phyloP scores from a whole-genome alignment of 2,329 filamentous ascomycete genomes.

The Sporothrix sp. region DNA sequence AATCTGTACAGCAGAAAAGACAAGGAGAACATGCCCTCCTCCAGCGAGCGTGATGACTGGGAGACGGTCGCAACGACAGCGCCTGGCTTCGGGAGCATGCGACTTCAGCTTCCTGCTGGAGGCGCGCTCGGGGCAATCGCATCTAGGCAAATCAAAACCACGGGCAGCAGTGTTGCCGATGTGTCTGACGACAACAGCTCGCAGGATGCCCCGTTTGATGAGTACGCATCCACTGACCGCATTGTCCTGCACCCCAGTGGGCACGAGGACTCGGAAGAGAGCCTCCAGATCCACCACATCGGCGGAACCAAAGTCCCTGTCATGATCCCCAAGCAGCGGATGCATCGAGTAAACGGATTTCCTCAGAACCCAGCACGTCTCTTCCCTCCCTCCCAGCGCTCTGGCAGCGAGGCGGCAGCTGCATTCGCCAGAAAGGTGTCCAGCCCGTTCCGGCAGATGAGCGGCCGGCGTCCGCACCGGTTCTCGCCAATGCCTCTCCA shows the following conservation, averaged over 20 bases:
- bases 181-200: conserved; percentile 29
- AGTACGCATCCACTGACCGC: conserved; percentile 21
- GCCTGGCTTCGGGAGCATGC: conserved; percentile 21
- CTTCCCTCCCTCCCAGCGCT: conserved; percentile 7
- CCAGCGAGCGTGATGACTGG: conserved; percentile 30
- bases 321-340: conserved; percentile 23
- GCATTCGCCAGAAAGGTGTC: conserved; percentile 7
- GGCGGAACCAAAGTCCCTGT: conserved; percentile 21
- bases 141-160: conserved; percentile 13
- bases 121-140: neutral
- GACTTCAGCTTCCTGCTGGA: neutral
- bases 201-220: conserved; percentile 14
- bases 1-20: neutral
- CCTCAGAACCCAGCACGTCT: conserved; percentile 19
- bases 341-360: conserved; percentile 26
- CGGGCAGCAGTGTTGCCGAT: conserved; percentile 37
- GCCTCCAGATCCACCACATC: conserved; percentile 15
- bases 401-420: conserved; percentile 2
- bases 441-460: conserved; percentile 15
- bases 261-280: conserved; percentile 11
- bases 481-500: conserved; percentile 13
- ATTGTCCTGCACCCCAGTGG: conserved; percentile 21
- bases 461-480: neutral
- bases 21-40: conserved; percentile 11
- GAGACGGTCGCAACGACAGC: conserved; percentile 29